phyloP scores from a whole-genome alignment of 202 grass and related monocot species.

The Digitaria exilis region DNA sequence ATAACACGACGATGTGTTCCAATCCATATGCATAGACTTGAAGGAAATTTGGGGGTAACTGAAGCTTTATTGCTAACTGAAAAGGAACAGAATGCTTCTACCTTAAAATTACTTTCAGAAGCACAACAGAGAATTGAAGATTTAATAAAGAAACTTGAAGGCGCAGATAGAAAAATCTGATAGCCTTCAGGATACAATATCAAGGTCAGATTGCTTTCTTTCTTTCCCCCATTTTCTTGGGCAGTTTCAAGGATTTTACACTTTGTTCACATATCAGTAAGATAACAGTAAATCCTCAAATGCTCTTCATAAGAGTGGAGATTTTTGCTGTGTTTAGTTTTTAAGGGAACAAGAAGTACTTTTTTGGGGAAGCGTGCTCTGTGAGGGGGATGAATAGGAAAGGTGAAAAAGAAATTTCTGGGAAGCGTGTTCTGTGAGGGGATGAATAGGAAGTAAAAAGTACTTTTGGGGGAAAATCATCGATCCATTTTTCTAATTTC shows the following conservation, averaged over 20 bases:
- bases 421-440: too few relatives aligned
- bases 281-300: background rate
- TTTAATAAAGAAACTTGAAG: constrained; percentile 67
- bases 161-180: constrained; percentile 63
- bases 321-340: too few relatives aligned
- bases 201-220: constrained; percentile 56
- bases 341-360: too few relatives aligned
- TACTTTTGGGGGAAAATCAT: background rate
- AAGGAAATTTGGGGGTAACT: constrained; percentile 65
- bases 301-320: background rate
- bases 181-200: constrained; percentile 60
- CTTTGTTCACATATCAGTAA: background rate
- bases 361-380: too few relatives aligned
- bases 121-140: constrained; percentile 66
- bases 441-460: too few relatives aligned
- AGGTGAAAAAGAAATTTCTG: too few relatives aligned
- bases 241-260: background rate
- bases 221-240: background rate
- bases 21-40: constrained; percentile 53
- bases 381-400: too few relatives aligned
- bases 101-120: constrained; percentile 61
- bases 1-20: constrained; percentile 30
- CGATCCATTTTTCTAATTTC: background rate
- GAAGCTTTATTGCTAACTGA: constrained; percentile 66
- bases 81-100: constrained; percentile 67